phyloP scores from a whole-genome alignment of 805 yeast species.

The Ogataea methanolica region DNA sequence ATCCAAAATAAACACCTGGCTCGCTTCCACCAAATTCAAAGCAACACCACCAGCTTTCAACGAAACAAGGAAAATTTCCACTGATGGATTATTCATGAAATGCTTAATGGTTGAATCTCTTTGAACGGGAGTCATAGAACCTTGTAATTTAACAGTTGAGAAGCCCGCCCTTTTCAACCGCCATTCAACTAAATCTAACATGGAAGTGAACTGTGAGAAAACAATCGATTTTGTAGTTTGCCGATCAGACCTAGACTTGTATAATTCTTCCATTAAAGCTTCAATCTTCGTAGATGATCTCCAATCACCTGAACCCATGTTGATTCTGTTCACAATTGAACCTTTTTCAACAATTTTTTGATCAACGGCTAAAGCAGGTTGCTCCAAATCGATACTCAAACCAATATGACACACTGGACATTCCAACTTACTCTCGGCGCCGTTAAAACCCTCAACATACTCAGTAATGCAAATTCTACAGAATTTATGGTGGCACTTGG shows the following conservation, averaged over 20 bases:
- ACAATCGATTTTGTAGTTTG: conserved; percentile 94
- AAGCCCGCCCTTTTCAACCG: conserved; percentile 91
- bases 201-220: conserved; percentile 93
- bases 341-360: conserved; percentile 53
- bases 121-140: conserved; percentile 95
- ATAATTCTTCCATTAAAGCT: conserved; percentile 90
- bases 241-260: conserved; percentile 76
- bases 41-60: conserved; percentile 99
- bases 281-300: conserved; percentile 94
- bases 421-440: conserved; percentile 51
- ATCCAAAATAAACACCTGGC: conserved; percentile 91
- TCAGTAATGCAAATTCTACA: conserved; percentile 92
- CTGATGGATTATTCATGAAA: conserved; percentile 88
- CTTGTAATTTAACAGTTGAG: conserved; percentile 88
- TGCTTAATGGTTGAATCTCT: conserved; percentile 86
- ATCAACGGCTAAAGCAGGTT: conserved; percentile 76
- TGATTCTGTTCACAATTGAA: conserved; percentile 81
- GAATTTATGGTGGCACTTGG: conserved; percentile 89
- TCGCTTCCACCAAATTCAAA: conserved; percentile 90
- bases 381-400: conserved; percentile 81
- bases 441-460: conserved; percentile 77
- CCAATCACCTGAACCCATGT: conserved; percentile 80
- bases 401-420: conserved; percentile 98
- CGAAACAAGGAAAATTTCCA: conserved; percentile 91
- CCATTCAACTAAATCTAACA: conserved; percentile 97